Percentiles rank a stretch among this genome's conserved stretches.
Conservation (phyloP, 2,329 filamentous ascomycete species). For the Fusarium piperis region DNA sequence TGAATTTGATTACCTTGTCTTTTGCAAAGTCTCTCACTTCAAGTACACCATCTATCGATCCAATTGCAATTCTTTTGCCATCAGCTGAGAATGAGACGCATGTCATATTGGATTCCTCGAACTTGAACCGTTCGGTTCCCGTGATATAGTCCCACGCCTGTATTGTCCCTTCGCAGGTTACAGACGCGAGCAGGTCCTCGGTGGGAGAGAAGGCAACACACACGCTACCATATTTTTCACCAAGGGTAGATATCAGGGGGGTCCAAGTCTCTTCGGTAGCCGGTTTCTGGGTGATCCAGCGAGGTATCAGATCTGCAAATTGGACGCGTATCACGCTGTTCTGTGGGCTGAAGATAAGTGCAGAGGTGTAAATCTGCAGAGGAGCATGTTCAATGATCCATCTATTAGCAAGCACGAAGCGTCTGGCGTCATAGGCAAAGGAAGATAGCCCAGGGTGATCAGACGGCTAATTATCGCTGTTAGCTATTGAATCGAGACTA, state of each 20-base stretch:
- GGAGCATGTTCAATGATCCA: slow-evolving; percentile 3
- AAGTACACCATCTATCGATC: background rate
- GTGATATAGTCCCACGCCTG: slow-evolving; percentile 2
- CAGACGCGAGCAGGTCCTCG: background rate
- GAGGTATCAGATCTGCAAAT: background rate
- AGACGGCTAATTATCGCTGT: background rate
- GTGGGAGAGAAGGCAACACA: background rate
- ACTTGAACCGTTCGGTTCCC: background rate
- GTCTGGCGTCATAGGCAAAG: background rate
- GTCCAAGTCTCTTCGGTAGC: background rate
- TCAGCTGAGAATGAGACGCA: background rate
- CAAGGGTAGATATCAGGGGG: background rate
- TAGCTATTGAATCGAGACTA: background rate
- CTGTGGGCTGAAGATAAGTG: slow-evolving; percentile 4
- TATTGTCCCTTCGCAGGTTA: background rate
- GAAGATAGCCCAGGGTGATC: background rate
- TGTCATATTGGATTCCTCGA: accelerated
- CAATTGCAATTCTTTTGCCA: background rate
- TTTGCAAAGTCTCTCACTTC: background rate
- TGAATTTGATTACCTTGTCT: background rate
- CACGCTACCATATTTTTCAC: background rate
- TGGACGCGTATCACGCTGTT: background rate
- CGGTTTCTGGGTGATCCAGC: slow-evolving; percentile 2
- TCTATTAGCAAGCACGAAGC: background rate
- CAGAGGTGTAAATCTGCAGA: slow-evolving; percentile 6